phyloP scores from a whole-genome alignment of 768 basidiomycete genomes.

The Lyophyllum atratum region DNA sequence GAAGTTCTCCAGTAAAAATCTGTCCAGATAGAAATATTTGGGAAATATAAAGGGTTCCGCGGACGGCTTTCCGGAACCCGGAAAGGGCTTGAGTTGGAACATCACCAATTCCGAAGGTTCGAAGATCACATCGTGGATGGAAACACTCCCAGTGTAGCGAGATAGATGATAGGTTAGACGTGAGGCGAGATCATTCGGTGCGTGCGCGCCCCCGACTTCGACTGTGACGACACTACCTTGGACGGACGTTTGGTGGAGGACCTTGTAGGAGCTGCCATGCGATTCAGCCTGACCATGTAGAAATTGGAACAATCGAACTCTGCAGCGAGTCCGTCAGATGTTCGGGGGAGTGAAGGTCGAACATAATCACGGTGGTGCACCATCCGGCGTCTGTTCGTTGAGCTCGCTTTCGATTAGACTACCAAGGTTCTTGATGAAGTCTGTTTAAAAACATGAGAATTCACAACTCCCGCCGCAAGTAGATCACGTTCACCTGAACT shows the following conservation, averaged over 20 bases:
- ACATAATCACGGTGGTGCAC: slow-evolving; percentile 33
- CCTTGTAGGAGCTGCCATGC: slow-evolving; percentile 23
- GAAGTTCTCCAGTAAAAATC: slow-evolving; percentile 63
- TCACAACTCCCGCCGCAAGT: not conserved
- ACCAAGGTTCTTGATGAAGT: slow-evolving; percentile 48
- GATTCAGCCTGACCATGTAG: slow-evolving; percentile 49
- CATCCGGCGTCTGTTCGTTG: slow-evolving; percentile 35
- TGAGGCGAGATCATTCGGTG: slow-evolving; percentile 59
- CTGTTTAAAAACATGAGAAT: slow-evolving; percentile 30
- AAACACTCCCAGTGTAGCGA: slow-evolving; percentile 27
- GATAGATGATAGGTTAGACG: slow-evolving; percentile 49
- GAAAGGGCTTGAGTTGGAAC: slow-evolving; percentile 43
- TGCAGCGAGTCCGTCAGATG: slow-evolving; percentile 8
- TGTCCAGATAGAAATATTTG: slow-evolving; percentile 68
- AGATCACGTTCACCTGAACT: slow-evolving; percentile 18
- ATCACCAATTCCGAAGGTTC: slow-evolving; percentile 64
- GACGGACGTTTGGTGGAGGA: slow-evolving; percentile 20
- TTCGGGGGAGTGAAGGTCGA: not conserved
- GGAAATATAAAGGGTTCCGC: slow-evolving; percentile 60
- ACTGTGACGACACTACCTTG: slow-evolving; percentile 54
- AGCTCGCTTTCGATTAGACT: slow-evolving; percentile 46
- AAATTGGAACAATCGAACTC: slow-evolving; percentile 54
- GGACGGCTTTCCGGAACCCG: slow-evolving; percentile 20
- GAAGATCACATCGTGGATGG: slow-evolving; percentile 58
- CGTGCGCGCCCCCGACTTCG: slow-evolving; percentile 41